A percentile compares a stretch with the other conserved stretches of the same genome.
These are phyloP conservation scores for Verticillium nubilum DNA, from an alignment of 2,329 filamentous ascomycete genomes.

Conservation along the genomic window DNA sequence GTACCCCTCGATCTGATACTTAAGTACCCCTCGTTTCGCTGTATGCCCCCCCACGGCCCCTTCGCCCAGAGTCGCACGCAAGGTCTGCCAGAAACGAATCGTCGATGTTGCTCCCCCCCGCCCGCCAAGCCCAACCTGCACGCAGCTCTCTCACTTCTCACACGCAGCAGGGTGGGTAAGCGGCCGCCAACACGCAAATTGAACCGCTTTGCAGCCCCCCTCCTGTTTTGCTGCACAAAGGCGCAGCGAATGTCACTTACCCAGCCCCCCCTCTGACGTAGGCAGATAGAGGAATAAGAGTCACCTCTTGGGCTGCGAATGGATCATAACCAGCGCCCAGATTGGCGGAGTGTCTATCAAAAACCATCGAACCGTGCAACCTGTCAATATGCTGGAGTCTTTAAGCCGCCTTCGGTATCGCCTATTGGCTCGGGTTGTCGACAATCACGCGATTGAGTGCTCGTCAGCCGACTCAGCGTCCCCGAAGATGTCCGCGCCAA, in stretches of 20 bases:
- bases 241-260: neutral
- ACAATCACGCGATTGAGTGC: neutral
- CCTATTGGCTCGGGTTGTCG: neutral
- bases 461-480: neutral
- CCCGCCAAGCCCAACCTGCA: neutral
- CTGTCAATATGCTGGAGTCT: neutral
- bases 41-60: neutral
- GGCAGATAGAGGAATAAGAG: neutral
- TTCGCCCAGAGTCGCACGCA: neutral
- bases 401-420: neutral
- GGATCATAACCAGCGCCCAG: neutral
- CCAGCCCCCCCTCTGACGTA: neutral
- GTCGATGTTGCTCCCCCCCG: neutral
- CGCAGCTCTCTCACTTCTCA: neutral
- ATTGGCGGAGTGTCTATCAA: neutral
- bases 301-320: neutral
- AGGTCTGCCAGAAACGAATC: neutral
- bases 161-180: neutral
- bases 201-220: neutral
- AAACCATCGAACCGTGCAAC: neutral
- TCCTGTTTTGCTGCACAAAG: neutral
- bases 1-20: too few species aligned
- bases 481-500: neutral
- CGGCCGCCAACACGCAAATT: neutral
- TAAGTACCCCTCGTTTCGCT: neutral